Evolutionary conservation across 495 filamentous ascomycete genomes (phyloP).

Genomic region (Hamigera avellanea): DNA sequence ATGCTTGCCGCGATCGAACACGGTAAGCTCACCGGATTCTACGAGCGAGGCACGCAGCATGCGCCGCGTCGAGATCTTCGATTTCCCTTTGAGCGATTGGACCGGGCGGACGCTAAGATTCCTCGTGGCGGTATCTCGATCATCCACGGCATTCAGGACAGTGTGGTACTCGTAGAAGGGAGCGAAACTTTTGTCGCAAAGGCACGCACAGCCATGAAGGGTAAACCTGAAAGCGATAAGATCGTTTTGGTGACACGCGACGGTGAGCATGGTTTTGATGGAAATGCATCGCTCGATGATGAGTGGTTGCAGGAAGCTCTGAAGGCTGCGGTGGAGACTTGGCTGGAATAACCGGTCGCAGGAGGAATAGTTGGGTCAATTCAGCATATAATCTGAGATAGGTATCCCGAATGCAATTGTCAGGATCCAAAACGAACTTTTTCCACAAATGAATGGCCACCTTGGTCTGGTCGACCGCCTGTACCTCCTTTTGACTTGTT

Average conservation of each 20-base stretch:
- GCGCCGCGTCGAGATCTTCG: conserved; percentile 2
- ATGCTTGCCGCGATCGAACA: conserved; percentile 11
- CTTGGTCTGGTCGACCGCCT: too few species aligned
- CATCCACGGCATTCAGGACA: conserved; percentile 15
- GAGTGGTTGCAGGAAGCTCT: conserved; percentile 12
- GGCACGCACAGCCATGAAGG: conserved; percentile 8
- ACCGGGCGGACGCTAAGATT: conserved; percentile 7
- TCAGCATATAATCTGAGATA: too few species aligned
- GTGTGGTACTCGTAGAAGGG: conserved; percentile 9
- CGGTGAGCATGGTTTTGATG: conserved; percentile 22
- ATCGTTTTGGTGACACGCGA: conserved; percentile 12
- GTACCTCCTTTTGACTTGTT: too few species aligned
- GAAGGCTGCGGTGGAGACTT: conserved; percentile 7
- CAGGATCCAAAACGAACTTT: too few species aligned
- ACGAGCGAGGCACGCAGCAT: conserved; percentile 9
- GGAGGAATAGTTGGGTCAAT: too few species aligned
- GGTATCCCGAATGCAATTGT: too few species aligned
- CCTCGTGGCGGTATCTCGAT: conserved; percentile 15
- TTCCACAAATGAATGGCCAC: too few species aligned
- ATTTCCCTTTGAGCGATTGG: conserved; percentile 10
- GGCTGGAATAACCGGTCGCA: conserved; percentile 10
- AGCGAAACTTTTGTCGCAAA: conserved; percentile 15
- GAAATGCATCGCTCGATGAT: conserved; percentile 5
- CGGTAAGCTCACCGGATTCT: conserved; percentile 6
- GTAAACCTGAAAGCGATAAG: conserved; percentile 6